These are phyloP conservation scores for Eimeria falciformis DNA, from an alignment of 169 alveolate genomes.

Conservation along the genomic window DNA sequence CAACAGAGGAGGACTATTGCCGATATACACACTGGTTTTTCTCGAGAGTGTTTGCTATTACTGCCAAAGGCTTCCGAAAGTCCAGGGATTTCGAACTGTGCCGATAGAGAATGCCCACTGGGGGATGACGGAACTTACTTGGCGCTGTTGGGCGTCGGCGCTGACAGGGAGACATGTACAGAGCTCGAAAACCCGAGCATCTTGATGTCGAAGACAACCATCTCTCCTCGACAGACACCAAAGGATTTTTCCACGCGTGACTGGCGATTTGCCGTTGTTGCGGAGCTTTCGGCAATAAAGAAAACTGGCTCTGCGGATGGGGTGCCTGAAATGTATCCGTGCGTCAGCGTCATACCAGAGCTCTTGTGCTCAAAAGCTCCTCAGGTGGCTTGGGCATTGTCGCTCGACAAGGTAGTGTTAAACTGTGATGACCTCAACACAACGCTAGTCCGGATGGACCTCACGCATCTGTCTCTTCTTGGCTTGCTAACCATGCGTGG, in stretches of 20 bases:
- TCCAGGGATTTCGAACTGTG: conserved; percentile 10
- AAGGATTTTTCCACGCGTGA: background rate
- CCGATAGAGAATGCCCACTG: background rate
- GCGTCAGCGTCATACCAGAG: conserved; percentile 50
- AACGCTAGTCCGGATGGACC: conserved; percentile 48
- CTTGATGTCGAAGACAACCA: background rate
- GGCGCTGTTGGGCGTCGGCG: background rate
- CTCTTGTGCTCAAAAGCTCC: conserved; percentile 54
- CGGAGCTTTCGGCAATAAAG: conserved; percentile 14
- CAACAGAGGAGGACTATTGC: conserved; percentile 38
- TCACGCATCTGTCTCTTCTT: conserved; percentile 54
- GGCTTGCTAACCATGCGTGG: conserved; percentile 52
- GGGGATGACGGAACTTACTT: background rate
- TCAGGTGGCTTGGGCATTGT: conserved; percentile 60
- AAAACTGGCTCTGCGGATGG: conserved; percentile 32
- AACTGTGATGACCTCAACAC: conserved; percentile 22
- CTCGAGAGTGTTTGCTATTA: conserved; percentile 33
- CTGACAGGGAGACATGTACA: conserved; percentile 1
- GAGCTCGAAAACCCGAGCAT: background rate
- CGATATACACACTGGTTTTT: conserved; percentile 56
- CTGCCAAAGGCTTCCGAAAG: conserved; percentile 32
- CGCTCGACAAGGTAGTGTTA: background rate
- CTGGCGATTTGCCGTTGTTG: conserved; percentile 57
- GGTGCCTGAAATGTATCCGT: conserved; percentile 14
- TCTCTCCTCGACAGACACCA: conserved; percentile 24